These are phyloP conservation scores for Graphilbum ipis-grandicollis DNA, from an alignment of 2,329 filamentous ascomycete species.

Conservation along the genomic window DNA sequence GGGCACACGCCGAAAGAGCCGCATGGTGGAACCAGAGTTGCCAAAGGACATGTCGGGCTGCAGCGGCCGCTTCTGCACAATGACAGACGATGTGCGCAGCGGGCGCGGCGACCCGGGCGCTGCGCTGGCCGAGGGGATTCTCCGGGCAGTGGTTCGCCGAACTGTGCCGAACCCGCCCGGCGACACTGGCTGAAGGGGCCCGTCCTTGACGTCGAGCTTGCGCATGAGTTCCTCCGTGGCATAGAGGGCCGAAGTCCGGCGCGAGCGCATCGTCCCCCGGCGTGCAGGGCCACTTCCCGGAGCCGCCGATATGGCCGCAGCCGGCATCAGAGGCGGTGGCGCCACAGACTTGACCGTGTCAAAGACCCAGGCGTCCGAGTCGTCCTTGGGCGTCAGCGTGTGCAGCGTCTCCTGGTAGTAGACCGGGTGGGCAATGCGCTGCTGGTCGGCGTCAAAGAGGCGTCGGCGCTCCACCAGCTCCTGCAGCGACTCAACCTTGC, in stretches of 20 bases:
- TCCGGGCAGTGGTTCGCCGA: constrained; percentile 38
- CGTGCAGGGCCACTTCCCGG: constrained; percentile 31
- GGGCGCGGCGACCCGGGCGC: too few relatives aligned
- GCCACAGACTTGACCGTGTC: constrained; percentile 63
- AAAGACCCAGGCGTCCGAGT: constrained; percentile 85
- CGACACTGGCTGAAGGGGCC: constrained; percentile 37
- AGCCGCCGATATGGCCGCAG: too few relatives aligned
- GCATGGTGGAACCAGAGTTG: constrained; percentile 80
- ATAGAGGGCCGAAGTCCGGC: constrained; percentile 39
- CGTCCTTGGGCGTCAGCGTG: constrained; percentile 46
- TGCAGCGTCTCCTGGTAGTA: constrained; percentile 90
- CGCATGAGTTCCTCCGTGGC: constrained; percentile 43
- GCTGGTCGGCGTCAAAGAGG: constrained; percentile 61
- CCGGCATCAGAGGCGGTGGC: too few relatives aligned
- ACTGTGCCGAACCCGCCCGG: constrained; percentile 37
- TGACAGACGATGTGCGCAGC: constrained; percentile 23
- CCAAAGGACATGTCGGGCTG: constrained; percentile 86
- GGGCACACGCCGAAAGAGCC: constrained; percentile 72
- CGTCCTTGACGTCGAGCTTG: constrained; percentile 43
- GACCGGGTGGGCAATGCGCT: constrained; percentile 51
- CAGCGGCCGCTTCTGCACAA: constrained; percentile 54
- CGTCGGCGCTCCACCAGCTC: constrained; percentile 74
- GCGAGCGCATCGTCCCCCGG: constrained; percentile 28
- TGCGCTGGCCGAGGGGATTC: constrained; percentile 28
- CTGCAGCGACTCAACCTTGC: constrained; percentile 73